Percentiles rank a stretch among this genome's conserved stretches.
These are phyloP conservation scores for Trichoderma harzianum DNA, from an alignment of 2,329 filamentous ascomycete species.

Conservation along the genomic window DNA sequence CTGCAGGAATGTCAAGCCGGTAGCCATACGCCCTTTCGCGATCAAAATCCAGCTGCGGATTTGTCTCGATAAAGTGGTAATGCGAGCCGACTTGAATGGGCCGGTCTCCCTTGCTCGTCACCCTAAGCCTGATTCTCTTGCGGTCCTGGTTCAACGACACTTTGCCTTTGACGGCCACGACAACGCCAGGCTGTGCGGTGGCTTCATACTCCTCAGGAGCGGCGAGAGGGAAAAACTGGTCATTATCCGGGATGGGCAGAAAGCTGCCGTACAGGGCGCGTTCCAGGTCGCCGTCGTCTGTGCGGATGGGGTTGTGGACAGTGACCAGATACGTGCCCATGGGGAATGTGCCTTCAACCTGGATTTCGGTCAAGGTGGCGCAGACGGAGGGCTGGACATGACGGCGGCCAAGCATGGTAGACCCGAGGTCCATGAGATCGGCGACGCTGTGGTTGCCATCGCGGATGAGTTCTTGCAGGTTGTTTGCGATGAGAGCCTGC, in stretches of 20 bases:
- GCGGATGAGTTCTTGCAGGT: constrained; percentile 92
- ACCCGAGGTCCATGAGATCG: constrained; percentile 87
- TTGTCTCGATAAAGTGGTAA: constrained; percentile 95
- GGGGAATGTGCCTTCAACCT: constrained; percentile 91
- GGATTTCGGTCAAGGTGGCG: constrained; percentile 74
- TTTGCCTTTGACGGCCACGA: constrained; percentile 65
- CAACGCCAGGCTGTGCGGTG: constrained; percentile 71
- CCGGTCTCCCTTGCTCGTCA: constrained; percentile 83
- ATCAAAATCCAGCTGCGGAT: constrained; percentile 86
- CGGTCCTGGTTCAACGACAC: constrained; percentile 72
- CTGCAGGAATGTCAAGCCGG: constrained; percentile 83
- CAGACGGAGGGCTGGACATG: constrained; percentile 85
- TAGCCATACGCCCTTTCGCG: constrained; percentile 78
- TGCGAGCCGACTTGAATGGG: constrained; percentile 93
- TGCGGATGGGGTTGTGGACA: constrained; percentile 83
- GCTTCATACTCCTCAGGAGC: constrained; percentile 63
- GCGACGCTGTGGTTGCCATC: constrained; percentile 92
- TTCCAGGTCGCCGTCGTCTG: constrained; percentile 81
- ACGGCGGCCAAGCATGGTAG: constrained; percentile 87
- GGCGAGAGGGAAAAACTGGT: constrained; percentile 61
- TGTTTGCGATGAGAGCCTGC: constrained; percentile 82
- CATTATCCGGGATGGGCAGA: constrained; percentile 69
- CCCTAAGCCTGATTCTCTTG: constrained; percentile 67
- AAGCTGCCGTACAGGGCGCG: constrained; percentile 89
- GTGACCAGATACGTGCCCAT: constrained; percentile 92